A percentile compares a stretch with the other conserved stretches of the same genome.
phyloP scores from a whole-genome alignment of 805 yeast species.

The Zygosaccharomyces siamensis region DNA sequence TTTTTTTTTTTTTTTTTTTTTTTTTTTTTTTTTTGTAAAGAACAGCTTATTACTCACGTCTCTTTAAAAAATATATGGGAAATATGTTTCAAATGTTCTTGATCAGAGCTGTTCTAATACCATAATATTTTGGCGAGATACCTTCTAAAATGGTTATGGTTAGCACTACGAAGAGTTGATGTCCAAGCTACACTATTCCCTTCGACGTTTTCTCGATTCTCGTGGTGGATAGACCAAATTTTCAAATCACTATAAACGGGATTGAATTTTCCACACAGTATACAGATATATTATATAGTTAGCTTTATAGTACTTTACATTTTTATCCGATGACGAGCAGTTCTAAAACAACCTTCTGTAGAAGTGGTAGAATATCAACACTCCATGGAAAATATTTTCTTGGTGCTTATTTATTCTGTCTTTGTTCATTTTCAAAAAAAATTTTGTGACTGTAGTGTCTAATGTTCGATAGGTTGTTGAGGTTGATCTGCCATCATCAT shows the following conservation, averaged over 20 bases:
- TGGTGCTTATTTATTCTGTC: neutral
- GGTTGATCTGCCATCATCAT: slow-evolving; percentile 5
- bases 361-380: neutral
- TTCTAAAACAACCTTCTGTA: neutral
- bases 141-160: neutral
- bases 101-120: neutral
- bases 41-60: neutral
- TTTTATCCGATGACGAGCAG: neutral
- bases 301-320: neutral
- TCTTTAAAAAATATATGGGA: neutral
- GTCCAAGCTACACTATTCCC: neutral
- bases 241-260: slow-evolving; percentile 8
- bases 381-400: neutral
- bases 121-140: neutral
- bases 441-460: neutral
- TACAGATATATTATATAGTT: neutral
- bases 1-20: neutral
- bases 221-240: neutral
- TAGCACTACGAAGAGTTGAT: neutral
- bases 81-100: neutral
- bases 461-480: neutral
- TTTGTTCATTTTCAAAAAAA: neutral
- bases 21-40: neutral
- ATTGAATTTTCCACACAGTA: neutral
- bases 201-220: neutral